Conservation (phyloP, 768 basidiomycete genomes). For the Macrolepiota albuminosa region DNA sequence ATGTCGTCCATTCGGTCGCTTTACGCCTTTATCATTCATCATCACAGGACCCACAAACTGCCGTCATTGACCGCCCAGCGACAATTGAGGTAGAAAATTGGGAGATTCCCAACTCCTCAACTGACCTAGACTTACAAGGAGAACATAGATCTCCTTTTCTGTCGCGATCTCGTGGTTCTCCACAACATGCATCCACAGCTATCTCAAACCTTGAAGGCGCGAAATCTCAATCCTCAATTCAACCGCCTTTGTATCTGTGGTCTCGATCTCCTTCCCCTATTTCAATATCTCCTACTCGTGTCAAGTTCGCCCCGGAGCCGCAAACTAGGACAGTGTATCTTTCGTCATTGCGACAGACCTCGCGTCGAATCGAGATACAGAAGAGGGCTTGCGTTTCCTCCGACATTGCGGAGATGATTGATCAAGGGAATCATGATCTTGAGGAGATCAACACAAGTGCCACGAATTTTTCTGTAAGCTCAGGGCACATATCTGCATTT, state of each 20-base stretch:
- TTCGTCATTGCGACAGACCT: conserved; percentile 4
- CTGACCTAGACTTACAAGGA: conserved; percentile 4
- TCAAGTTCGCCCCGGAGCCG: conserved; percentile 16
- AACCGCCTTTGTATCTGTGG: conserved; percentile 23
- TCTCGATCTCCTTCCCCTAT: conserved; percentile 5
- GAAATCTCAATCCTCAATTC: conserved; percentile 23
- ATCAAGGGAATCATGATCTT: background rate
- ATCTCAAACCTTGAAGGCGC: conserved; percentile 6
- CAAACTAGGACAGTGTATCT: conserved; percentile 1
- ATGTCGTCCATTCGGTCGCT: background rate
- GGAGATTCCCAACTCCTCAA: background rate
- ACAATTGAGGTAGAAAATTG: background rate
- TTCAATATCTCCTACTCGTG: conserved; percentile 16
- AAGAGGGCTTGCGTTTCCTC: background rate
- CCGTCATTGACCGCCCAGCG: background rate
- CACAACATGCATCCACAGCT: conserved; percentile 18
- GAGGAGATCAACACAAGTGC: background rate
- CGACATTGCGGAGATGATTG: background rate
- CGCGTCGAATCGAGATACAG: background rate
- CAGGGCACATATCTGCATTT: background rate
- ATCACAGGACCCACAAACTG: background rate
- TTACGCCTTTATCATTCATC: background rate
- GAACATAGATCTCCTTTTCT: conserved; percentile 13
- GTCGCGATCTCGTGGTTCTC: conserved; percentile 16
- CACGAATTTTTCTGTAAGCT: background rate